Percentiles rank a stretch among this genome's conserved stretches.
These are phyloP conservation scores for Lipomyces sp. DNA, from an alignment of 805 yeast genomes.

Conservation along the genomic window DNA sequence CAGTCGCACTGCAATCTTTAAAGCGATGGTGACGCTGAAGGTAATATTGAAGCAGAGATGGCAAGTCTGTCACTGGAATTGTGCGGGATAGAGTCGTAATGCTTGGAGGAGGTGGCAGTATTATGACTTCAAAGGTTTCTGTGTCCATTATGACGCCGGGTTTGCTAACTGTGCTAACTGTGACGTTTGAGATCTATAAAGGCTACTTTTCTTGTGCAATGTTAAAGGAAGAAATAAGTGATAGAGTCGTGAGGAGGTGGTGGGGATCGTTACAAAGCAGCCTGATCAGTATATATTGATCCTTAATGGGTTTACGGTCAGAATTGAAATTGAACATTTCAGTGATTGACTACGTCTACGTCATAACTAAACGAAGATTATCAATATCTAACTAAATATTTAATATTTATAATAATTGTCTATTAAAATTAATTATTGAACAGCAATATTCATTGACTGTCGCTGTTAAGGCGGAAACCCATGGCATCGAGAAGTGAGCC, in stretches of 20 bases:
- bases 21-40: slow-evolving; percentile 24
- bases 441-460: not conserved
- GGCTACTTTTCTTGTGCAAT: not conserved
- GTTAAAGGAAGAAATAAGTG: not conserved
- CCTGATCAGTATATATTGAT: not conserved
- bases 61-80: slow-evolving; percentile 21
- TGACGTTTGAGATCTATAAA: not conserved
- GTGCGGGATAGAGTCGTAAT: slow-evolving; percentile 24
- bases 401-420: not conserved
- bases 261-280: not conserved
- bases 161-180: not conserved
- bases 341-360: not conserved
- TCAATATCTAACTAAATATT: not conserved
- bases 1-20: not conserved
- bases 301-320: not conserved
- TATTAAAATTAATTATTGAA: not conserved
- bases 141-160: not conserved
- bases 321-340: not conserved
- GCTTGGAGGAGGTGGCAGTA: slow-evolving; percentile 30
- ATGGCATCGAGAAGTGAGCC: not conserved
- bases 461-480: not conserved
- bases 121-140: slow-evolving; percentile 16
- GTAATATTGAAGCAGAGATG: slow-evolving; percentile 26
- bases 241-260: not conserved
- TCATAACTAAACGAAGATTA: not conserved